These are phyloP conservation scores for Apiotrichum gamsii DNA, from an alignment of 1,284 basidiomycete genomes.

Conservation along the genomic window DNA sequence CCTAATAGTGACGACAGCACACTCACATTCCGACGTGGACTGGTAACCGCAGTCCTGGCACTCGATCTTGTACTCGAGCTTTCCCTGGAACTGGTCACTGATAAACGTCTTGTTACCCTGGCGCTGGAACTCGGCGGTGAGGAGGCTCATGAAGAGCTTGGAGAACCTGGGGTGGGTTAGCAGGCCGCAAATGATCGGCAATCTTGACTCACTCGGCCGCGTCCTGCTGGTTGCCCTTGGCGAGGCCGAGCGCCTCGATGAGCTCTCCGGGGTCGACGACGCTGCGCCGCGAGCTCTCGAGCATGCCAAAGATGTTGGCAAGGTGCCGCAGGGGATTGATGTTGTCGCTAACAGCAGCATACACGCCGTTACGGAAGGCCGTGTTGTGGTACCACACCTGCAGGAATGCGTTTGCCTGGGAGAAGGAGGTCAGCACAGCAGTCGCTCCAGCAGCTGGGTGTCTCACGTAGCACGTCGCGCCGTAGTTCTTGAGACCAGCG, in stretches of 20 bases:
- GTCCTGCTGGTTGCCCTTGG: constrained; percentile 81
- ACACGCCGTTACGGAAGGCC: constrained; percentile 59
- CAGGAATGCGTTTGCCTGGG: constrained; percentile 70
- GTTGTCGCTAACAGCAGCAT: constrained; percentile 35
- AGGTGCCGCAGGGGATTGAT: constrained; percentile 55
- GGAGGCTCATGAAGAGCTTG: constrained; percentile 82
- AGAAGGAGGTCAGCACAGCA: constrained; percentile 1
- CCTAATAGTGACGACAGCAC: no score
- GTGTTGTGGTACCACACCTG: constrained; percentile 69
- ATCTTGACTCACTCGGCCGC: constrained; percentile 71
- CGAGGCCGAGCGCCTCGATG: constrained; percentile 71
- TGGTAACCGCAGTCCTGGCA: constrained; percentile 61
- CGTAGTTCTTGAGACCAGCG: constrained; percentile 83
- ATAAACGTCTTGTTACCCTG: constrained; percentile 62
- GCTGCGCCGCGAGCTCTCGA: constrained; percentile 62
- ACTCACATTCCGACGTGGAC: constrained; percentile 7
- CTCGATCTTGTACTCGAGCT: constrained; percentile 66
- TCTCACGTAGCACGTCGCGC: constrained; percentile 81
- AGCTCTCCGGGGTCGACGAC: constrained; percentile 76
- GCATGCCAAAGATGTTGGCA: constrained; percentile 59
- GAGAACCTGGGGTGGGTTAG: constrained; percentile 61
- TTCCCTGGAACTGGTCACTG: constrained; percentile 78
- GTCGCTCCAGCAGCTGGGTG: constrained; percentile 1
- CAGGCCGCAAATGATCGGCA: no score
- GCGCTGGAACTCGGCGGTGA: constrained; percentile 75